phyloP scores from a whole-genome alignment of 306 rosid genomes.

The Rubus idaeus region DNA sequence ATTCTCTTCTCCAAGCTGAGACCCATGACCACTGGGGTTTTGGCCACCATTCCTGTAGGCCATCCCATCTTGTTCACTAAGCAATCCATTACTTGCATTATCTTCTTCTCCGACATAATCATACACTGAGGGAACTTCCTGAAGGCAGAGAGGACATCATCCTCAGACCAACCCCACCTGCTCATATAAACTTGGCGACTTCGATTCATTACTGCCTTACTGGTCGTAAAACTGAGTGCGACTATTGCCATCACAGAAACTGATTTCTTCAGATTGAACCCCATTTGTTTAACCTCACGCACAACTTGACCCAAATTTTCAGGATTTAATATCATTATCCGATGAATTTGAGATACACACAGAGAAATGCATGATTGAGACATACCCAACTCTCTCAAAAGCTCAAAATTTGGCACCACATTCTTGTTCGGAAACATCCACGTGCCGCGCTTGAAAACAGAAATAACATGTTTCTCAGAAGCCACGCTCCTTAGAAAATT shows the following conservation, averaged over 20 bases:
- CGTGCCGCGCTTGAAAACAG: not conserved
- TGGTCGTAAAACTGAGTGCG: not conserved
- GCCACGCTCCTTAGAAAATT: conserved; percentile 19
- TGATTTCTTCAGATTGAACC: conserved; percentile 25
- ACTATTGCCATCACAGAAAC: conserved; percentile 25
- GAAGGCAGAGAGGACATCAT: conserved; percentile 19
- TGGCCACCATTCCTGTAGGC: not conserved
- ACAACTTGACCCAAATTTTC: not conserved
- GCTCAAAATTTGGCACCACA: conserved; percentile 18
- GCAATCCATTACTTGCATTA: conserved; percentile 20
- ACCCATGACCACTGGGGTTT: not conserved
- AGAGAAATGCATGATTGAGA: conserved; percentile 8
- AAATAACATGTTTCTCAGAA: conserved; percentile 8
- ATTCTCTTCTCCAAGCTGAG: conserved; percentile 34
- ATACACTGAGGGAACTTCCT: conserved; percentile 23
- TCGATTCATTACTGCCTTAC: conserved; percentile 20
- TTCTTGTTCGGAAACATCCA: not conserved
- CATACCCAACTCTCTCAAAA: conserved; percentile 34
- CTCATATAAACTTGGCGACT: conserved; percentile 30
- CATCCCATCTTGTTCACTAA: conserved; percentile 29
- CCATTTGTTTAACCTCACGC: conserved; percentile 35
- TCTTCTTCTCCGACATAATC: conserved; percentile 22
- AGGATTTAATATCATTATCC: not conserved
- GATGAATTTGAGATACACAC: not conserved
- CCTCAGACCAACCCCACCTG: conserved; percentile 34